Conservation (phyloP, 73 alveolate genomes). For the Tetrahymena thermophila region DNA sequence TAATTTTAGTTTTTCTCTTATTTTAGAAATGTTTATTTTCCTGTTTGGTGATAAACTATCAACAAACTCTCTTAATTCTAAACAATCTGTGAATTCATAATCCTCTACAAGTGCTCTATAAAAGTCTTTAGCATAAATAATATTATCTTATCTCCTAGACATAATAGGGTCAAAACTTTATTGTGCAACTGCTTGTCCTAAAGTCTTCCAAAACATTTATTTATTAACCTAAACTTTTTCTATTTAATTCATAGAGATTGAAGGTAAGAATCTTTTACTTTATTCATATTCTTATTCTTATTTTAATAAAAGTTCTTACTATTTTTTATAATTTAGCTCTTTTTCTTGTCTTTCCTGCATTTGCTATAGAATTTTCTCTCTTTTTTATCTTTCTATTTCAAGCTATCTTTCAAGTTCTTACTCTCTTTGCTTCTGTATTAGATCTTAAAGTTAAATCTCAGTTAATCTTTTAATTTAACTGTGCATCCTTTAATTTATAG, state of each 20-base stretch:
- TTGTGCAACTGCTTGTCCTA: neutral
- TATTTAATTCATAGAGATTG: neutral
- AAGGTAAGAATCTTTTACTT: neutral
- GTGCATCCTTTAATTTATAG: neutral
- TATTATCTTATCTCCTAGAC: neutral
- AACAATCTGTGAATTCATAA: neutral
- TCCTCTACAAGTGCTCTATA: neutral
- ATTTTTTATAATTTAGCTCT: neutral
- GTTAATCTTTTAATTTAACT: neutral
- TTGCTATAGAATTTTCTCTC: neutral
- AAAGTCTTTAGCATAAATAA: neutral
- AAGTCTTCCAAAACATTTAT: neutral
- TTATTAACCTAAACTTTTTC: neutral
- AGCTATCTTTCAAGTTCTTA: neutral
- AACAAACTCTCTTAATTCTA: neutral
- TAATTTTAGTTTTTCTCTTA: neutral
- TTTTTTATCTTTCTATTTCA: neutral
- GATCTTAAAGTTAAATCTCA: neutral
- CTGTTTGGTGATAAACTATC: neutral
- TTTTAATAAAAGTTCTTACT: neutral
- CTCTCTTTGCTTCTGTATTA: neutral
- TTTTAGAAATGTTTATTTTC: neutral
- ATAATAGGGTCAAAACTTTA: neutral
- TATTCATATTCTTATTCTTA: neutral
- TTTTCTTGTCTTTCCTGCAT: neutral